Base-by-base conservation (phyloP, 78 protist genomes). In the Dictyostelium capitatum region DNA sequence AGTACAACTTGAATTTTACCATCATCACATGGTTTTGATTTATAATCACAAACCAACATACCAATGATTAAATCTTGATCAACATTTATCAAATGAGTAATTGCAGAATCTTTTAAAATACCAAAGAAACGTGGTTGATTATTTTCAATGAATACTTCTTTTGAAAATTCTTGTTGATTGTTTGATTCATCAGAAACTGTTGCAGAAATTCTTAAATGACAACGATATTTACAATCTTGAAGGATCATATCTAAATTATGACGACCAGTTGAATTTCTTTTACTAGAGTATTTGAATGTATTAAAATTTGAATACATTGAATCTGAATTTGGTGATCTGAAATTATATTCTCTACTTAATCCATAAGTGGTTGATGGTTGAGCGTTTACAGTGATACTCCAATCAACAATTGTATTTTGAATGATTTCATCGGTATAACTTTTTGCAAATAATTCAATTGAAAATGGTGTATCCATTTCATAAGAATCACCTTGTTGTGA, bases 331-430 rank as follows among this genome's bases (percentile, higher is more conserved):
- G 12, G n/a, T 28, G 23, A 9, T 19, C 1, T n/a, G 48, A 32
- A 20, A 17, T 50, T 3, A 20, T 64, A 50, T 12, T n/a, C n/a
- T 2, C 1, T 19, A 23, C 14, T 9, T 17, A 46, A 74, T 6
- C 10, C 14, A 5, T 37, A 25, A 12, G 5, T 6, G 23, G 4
- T 28, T 41, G 77, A 65, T 8, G 1, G 0, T 41, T 7, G 5
- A 5, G 41, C 43, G 2, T n/a, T 7, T 11, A 65, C 64, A 6
- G 15, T 1, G 4, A 82, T 57, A 7, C 10, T 74, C 83, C 82
- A 84, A 25, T 84, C 75, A 5, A 84, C 92, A 4, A 23, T 84
- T 37, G 92, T 84, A 30, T 75, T 59, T n/a, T 78, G 54, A 43
- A 84, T n/a, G 12, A 75, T 43, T 47, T 84, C 92, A 46, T 17